Base-by-base conservation (phyloP, 2,329 filamentous ascomycete genomes). In the Cladosporium sphaerospermum region DNA sequence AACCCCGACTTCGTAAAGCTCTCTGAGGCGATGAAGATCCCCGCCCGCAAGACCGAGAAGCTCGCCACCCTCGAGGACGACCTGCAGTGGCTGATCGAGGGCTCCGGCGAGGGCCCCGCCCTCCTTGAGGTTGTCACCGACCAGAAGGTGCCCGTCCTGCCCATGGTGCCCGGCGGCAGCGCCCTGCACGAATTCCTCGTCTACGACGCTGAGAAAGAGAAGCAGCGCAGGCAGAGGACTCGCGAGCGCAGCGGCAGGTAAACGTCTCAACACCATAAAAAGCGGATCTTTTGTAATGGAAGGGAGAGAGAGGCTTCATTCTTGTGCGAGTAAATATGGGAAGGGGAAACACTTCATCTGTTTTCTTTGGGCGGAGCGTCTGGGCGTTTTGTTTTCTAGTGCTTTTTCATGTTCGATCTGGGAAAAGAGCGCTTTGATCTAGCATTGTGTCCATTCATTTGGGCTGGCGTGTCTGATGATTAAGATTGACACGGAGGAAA, bases 1-100 rank as follows among this genome's bases (percentile, higher is more conserved):
- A 97, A 97, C 72, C 90, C 92, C n/a, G 84, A 96, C 69, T 97
- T 97, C 69, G 88, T 92, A 73, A 96, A 93, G 76, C 78, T 97
- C 44, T 83, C 89, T 33, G 88, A 96, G 59, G 85, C 92, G 18
- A 97, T 97, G 92, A 84, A 85, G 57, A 80, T 97, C 11, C 85
- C 90, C 69, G 83, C 84, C 54, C 78, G 86, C 52, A 80, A 86
- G 56, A 83, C 86, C 56, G 73, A 78, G 52, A 88, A 88, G 70
- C 84, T 89, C 0, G 84, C 84, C 3, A 90, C 96, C 55, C 80
- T 95, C 5, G 79, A 84, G 54, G 86, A 86, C 44, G 84, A 82
- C 64, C 77, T 99, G 59, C 83, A 86, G 73, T 96, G 93, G 89
- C 80, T 97, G 68, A 87, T 97, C 62, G 81, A 90, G 46, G 66